Evolutionary conservation across 176 grass and related monocot species (phyloP).

Genomic region (Cenchrus americanus): DNA sequence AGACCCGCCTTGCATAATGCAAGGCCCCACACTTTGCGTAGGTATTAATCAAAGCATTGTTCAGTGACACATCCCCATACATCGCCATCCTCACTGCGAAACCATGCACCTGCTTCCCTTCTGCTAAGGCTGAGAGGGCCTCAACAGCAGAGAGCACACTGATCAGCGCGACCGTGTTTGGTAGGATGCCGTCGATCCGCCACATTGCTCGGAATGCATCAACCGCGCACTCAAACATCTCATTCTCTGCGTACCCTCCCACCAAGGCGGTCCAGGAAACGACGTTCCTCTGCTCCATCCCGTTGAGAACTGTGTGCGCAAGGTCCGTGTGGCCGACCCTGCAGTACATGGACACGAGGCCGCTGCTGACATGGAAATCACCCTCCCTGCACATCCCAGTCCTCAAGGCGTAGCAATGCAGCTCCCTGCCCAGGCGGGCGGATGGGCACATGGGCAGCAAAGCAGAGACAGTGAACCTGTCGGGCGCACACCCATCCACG

Average conservation of each 20-base stretch:
- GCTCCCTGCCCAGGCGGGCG: slow-evolving; percentile 43
- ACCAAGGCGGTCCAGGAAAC: slow-evolving; percentile 70
- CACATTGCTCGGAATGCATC: slow-evolving; percentile 59
- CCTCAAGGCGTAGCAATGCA: slow-evolving; percentile 59
- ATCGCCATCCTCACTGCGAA: slow-evolving; percentile 44
- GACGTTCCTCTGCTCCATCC: slow-evolving; percentile 50
- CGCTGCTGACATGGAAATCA: slow-evolving; percentile 63
- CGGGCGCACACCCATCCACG: slow-evolving; percentile 41
- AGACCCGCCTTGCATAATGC: slow-evolving; percentile 54
- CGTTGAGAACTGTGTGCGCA: slow-evolving; percentile 37
- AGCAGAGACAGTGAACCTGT: slow-evolving; percentile 59
- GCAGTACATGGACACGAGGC: slow-evolving; percentile 73
- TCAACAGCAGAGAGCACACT: slow-evolving; percentile 54
- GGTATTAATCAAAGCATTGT: slow-evolving; percentile 69
- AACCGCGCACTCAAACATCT: slow-evolving; percentile 43
- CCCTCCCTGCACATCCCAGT: slow-evolving; percentile 32
- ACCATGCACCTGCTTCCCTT: slow-evolving; percentile 62
- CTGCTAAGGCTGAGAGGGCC: slow-evolving; percentile 32
- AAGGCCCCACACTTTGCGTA: slow-evolving; percentile 65
- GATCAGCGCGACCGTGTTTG: slow-evolving; percentile 59
- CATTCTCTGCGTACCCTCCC: slow-evolving; percentile 53
- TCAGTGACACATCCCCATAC: slow-evolving; percentile 43
- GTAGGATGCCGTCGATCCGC: slow-evolving; percentile 29
- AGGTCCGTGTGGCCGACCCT: slow-evolving; percentile 30
- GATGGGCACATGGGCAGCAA: slow-evolving; percentile 36